phyloP scores from a whole-genome alignment of 2,329 filamentous ascomycete species.

The Ophiostoma piceae region DNA sequence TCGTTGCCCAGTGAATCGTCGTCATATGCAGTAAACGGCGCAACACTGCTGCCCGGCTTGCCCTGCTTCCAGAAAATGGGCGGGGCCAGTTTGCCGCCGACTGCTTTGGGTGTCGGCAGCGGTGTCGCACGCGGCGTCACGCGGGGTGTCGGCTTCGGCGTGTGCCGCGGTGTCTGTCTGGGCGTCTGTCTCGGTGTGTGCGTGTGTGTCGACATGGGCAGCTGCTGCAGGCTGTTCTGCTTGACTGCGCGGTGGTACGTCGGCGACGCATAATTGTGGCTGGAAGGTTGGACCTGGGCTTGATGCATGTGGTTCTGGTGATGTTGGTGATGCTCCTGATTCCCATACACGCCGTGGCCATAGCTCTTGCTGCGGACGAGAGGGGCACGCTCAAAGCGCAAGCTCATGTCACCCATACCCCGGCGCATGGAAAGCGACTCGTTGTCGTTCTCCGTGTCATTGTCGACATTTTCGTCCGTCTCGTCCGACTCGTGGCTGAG shows the following conservation, averaged over 20 bases:
- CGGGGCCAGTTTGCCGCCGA: background rate
- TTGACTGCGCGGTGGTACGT: conserved; percentile 18
- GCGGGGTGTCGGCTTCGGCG: background rate
- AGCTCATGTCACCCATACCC: conserved; percentile 22
- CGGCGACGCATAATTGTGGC: background rate
- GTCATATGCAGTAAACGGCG: background rate
- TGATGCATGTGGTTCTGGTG: background rate
- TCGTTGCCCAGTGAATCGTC: background rate
- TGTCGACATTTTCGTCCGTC: background rate
- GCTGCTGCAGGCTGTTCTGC: conserved; percentile 28
- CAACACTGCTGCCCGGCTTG: background rate
- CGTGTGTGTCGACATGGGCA: conserved; percentile 22
- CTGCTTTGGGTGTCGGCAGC: background rate
- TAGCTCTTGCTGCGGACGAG: conserved; percentile 16
- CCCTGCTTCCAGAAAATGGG: conserved; percentile 5
- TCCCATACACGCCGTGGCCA: background rate
- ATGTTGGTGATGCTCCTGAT: background rate
- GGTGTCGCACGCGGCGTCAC: conserved; percentile 1
- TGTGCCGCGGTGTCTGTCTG: background rate
- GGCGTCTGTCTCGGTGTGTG: background rate
- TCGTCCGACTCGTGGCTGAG: conserved; percentile 33
- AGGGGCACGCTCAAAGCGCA: conserved; percentile 7
- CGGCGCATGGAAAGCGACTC: conserved; percentile 24
- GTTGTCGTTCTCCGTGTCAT: background rate
- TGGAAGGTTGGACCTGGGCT: background rate